A percentile compares a stretch with the other conserved stretches of the same genome.
Evolutionary conservation across 495 filamentous ascomycete genomes (phyloP).

Genomic region (Xylaria sp.): DNA sequence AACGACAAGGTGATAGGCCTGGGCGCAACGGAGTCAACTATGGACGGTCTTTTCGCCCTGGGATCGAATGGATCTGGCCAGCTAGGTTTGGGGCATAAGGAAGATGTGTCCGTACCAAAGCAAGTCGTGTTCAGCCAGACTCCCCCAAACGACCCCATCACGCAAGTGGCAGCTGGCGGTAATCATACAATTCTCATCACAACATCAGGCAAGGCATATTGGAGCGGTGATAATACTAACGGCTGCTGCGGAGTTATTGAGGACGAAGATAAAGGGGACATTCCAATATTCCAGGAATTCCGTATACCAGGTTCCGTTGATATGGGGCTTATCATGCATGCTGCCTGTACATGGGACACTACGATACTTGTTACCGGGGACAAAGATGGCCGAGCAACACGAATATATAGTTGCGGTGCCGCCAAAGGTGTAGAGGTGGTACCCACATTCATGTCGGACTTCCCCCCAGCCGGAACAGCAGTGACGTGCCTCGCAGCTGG

Average conservation of each 20-base stretch:
- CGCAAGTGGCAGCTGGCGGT: slow-evolving; percentile 71
- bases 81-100: slow-evolving; percentile 75
- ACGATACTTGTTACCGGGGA: slow-evolving; percentile 61
- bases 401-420: slow-evolving; percentile 67
- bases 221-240: slow-evolving; percentile 65
- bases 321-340: slow-evolving; percentile 33
- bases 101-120: slow-evolving; percentile 75
- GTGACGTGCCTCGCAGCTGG: slow-evolving; percentile 69
- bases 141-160: slow-evolving; percentile 31
- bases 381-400: slow-evolving; percentile 42
- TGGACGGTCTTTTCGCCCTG: slow-evolving; percentile 72
- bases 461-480: slow-evolving; percentile 61
- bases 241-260: slow-evolving; percentile 58
- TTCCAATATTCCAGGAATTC: slow-evolving; percentile 38
- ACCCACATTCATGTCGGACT: slow-evolving; percentile 56
- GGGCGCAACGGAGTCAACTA: slow-evolving; percentile 21
- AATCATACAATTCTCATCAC: slow-evolving; percentile 84
- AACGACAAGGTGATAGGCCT: not conserved
- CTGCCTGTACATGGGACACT: slow-evolving; percentile 80
- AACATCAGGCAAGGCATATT: slow-evolving; percentile 62
- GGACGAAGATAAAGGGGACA: slow-evolving; percentile 16
- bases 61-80: slow-evolving; percentile 93
- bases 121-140: slow-evolving; percentile 57
- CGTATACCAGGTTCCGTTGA: slow-evolving; percentile 21
- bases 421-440: not conserved